phyloP scores from a whole-genome alignment of 139 green algal species.

The Trebouxia sp. region DNA sequence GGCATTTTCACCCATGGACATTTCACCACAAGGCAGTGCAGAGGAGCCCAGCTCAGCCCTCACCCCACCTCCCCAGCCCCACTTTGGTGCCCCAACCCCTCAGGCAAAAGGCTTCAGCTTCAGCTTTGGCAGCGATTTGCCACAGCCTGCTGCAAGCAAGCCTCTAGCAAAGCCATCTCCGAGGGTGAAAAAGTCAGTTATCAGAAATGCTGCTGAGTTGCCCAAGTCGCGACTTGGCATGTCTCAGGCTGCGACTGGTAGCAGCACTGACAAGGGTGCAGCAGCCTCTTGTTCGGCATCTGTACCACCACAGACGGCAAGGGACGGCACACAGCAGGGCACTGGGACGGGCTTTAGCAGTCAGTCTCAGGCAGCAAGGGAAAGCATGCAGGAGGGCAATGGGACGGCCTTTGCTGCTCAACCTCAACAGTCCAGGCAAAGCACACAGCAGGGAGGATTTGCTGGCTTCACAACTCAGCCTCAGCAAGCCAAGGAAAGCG shows the following conservation, averaged over 20 bases:
- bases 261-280: background rate
- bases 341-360: no score
- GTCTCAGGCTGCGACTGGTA: background rate
- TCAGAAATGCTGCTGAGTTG: background rate
- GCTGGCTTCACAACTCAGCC: no score
- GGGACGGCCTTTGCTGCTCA: no score
- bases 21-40: background rate
- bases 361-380: no score
- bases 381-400: no score
- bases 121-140: background rate
- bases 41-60: background rate
- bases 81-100: constrained; percentile 9
- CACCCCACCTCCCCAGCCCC: background rate
- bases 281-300: background rate
- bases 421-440: no score
- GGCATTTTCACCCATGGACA: background rate
- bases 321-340: no score
- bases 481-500: no score
- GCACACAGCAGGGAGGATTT: no score
- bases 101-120: background rate
- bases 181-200: background rate
- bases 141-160: background rate
- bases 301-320: no score
- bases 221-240: constrained; percentile 11
- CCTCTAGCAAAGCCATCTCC: background rate